Conservation (phyloP, 2,329 filamentous ascomycete species). For the Aspergillus arachidicola region DNA sequence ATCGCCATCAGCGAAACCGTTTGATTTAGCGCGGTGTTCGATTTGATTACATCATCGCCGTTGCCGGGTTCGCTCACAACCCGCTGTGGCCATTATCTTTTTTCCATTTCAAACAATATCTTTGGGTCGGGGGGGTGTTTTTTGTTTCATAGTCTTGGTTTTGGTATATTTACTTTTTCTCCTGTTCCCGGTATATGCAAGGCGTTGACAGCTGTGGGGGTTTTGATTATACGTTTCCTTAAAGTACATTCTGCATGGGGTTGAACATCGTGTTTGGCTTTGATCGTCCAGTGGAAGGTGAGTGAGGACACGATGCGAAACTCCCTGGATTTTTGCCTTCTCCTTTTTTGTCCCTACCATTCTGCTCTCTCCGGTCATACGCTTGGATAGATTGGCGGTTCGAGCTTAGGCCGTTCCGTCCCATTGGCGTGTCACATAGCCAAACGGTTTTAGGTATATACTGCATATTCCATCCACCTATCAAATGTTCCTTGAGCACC, state of each 20-base stretch:
- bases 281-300: not conserved
- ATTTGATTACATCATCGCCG: slow-evolving; percentile 14
- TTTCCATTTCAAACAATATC: slow-evolving; percentile 10
- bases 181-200: slow-evolving; percentile 21
- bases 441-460: slow-evolving; percentile 23
- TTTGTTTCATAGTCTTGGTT: slow-evolving; percentile 1
- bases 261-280: slow-evolving; percentile 7
- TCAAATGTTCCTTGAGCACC: slow-evolving; percentile 10
- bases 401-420: slow-evolving; percentile 12
- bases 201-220: slow-evolving; percentile 31
- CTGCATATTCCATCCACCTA: slow-evolving; percentile 19
- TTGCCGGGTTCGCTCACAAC: slow-evolving; percentile 8
- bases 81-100: slow-evolving; percentile 12
- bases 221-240: slow-evolving; percentile 16
- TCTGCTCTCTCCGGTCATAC: slow-evolving; percentile 8
- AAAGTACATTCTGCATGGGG: slow-evolving; percentile 15
- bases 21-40: slow-evolving; percentile 38
- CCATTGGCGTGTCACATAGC: slow-evolving; percentile 23
- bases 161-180: slow-evolving; percentile 9
- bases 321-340: slow-evolving; percentile 10
- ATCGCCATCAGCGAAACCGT: slow-evolving; percentile 20
- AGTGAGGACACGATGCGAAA: slow-evolving; percentile 13
- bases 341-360: slow-evolving; percentile 12
- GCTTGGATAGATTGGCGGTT: slow-evolving; percentile 17
- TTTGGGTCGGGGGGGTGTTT: slow-evolving; percentile 18